Percentiles rank a stretch among this genome's conserved stretches.
Conservation (phyloP, 2,329 filamentous ascomycete species). For the Apiospora rasikravindrae region DNA sequence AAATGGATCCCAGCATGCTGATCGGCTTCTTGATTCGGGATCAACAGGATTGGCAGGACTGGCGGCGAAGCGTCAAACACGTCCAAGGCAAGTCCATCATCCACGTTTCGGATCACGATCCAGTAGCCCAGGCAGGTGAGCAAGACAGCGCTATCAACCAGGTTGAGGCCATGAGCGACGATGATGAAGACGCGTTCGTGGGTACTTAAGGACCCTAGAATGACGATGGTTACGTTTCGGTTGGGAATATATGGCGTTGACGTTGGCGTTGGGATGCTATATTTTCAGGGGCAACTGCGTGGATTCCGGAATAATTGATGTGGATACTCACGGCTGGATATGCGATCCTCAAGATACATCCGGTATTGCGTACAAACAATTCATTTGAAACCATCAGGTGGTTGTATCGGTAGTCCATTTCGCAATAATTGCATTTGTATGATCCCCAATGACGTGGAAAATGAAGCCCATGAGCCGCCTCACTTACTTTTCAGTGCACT, state of each 20-base stretch:
- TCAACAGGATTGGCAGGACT: conserved; percentile 82
- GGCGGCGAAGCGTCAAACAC: conserved; percentile 77
- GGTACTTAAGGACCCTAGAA: background rate
- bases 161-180: conserved; percentile 86
- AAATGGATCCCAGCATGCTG: conserved; percentile 98
- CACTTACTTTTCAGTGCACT: background rate
- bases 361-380: background rate
- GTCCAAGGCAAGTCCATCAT: conserved; percentile 85
- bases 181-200: conserved; percentile 47
- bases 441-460: background rate
- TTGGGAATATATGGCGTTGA: conserved; percentile 7
- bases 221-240: background rate
- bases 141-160: conserved; percentile 82
- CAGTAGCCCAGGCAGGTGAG: conserved; percentile 61
- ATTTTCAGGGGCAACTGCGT: conserved; percentile 23
- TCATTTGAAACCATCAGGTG: background rate
- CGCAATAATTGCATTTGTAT: background rate
- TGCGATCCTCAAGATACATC: conserved; percentile 21
- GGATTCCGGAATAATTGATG: conserved; percentile 25
- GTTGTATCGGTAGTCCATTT: background rate
- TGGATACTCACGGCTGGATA: conserved; percentile 29
- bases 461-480: background rate
- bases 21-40: conserved; percentile 88
- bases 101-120: conserved; percentile 77
- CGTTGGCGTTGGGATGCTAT: conserved; percentile 23